A percentile compares a stretch with the other conserved stretches of the same genome.
phyloP scores from a whole-genome alignment of 495 filamentous ascomycete genomes.

The Aspergillus wentii region DNA sequence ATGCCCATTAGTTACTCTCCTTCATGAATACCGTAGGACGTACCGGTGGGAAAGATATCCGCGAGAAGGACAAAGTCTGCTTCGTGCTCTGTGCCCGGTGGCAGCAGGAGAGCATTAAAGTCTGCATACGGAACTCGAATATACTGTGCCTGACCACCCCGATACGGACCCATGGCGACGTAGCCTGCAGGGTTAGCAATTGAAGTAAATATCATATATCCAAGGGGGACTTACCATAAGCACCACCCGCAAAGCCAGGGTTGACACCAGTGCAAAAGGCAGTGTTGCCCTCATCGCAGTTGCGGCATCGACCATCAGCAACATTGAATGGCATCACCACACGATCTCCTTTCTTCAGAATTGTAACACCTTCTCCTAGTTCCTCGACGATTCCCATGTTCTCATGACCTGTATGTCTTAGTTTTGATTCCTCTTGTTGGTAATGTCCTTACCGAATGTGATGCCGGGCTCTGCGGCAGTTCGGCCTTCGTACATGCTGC shows the following conservation, averaged over 20 bases:
- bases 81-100: slow-evolving; percentile 39
- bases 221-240: slow-evolving; percentile 40
- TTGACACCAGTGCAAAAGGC: slow-evolving; percentile 56
- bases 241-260: slow-evolving; percentile 54
- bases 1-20: no score
- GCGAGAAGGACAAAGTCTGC: slow-evolving; percentile 43
- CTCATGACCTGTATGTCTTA: slow-evolving; percentile 43
- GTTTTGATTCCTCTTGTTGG: not conserved
- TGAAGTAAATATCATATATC: not conserved
- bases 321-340: slow-evolving; percentile 58
- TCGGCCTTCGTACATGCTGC: slow-evolving; percentile 49
- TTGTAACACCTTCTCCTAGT: slow-evolving; percentile 41
- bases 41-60: no score
- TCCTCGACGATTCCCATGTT: slow-evolving; percentile 48
- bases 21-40: no score
- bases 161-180: slow-evolving; percentile 57
- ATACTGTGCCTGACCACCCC: slow-evolving; percentile 50
- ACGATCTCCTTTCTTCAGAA: slow-evolving; percentile 48
- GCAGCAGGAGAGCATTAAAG: slow-evolving; percentile 46
- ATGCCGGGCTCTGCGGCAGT: slow-evolving; percentile 48
- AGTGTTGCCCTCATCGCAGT: slow-evolving; percentile 54
- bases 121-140: slow-evolving; percentile 54
- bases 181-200: slow-evolving; percentile 24
- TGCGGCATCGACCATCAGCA: slow-evolving; percentile 52
- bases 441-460: slow-evolving; percentile 36